Percentiles rank a stretch among this genome's conserved stretches.
Evolutionary conservation across 2,329 filamentous ascomycete genomes (phyloP).

Genomic region (Talaromyces atroroseus): DNA sequence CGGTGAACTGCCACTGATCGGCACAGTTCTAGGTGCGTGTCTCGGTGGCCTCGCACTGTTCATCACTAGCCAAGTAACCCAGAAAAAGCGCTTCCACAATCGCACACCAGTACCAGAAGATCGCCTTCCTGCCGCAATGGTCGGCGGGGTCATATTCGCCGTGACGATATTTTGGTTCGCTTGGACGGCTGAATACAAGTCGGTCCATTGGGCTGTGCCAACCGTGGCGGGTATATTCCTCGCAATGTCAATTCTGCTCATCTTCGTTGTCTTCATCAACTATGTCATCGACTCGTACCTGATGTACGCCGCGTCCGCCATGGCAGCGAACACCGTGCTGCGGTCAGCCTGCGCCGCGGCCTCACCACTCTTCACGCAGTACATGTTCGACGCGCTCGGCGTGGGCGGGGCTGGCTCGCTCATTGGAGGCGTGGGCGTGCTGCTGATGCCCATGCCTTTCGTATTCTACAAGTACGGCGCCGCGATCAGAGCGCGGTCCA

Average conservation of each 20-base stretch:
- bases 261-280: slow-evolving; percentile 51
- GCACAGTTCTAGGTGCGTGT: slow-evolving; percentile 41
- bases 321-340: slow-evolving; percentile 10
- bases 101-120: slow-evolving; percentile 19
- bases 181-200: slow-evolving; percentile 34
- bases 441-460: slow-evolving; percentile 38
- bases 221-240: slow-evolving; percentile 42
- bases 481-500: slow-evolving; percentile 38
- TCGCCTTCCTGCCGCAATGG: slow-evolving; percentile 19
- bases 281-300: slow-evolving; percentile 51
- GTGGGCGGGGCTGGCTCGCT: slow-evolving; percentile 11
- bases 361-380: slow-evolving; percentile 12
- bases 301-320: slow-evolving; percentile 22
- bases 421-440: slow-evolving; percentile 10
- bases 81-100: slow-evolving; percentile 25
- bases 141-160: slow-evolving; percentile 23
- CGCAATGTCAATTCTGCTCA: slow-evolving; percentile 36
- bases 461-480: slow-evolving; percentile 58
- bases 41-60: slow-evolving; percentile 40
- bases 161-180: slow-evolving; percentile 41
- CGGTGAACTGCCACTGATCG: slow-evolving; percentile 47
- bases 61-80: slow-evolving; percentile 34
- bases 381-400: slow-evolving; percentile 12
- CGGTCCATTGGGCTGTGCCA: slow-evolving; percentile 44
- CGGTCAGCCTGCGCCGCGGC: slow-evolving; percentile 18